Conservation (phyloP, 805 yeast species). For the Kodamaea restingae region DNA sequence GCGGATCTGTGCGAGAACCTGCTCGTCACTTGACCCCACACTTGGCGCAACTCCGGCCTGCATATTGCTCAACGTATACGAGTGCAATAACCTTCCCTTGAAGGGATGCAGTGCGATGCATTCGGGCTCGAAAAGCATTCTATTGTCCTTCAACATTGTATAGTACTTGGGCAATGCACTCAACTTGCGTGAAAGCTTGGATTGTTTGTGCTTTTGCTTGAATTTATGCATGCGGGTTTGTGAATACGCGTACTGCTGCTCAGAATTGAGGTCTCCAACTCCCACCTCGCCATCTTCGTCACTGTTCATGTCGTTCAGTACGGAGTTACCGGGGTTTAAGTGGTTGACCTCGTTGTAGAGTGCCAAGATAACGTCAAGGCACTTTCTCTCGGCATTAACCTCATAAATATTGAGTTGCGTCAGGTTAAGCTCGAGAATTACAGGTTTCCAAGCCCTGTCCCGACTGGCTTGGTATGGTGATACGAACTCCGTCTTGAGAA, state of each 20-base stretch:
- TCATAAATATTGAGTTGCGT: slow-evolving; percentile 35
- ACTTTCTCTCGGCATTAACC: slow-evolving; percentile 20
- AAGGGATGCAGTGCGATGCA: slow-evolving; percentile 14
- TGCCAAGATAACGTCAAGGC: slow-evolving; percentile 23
- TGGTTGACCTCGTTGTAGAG: slow-evolving; percentile 29
- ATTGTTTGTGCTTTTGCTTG: slow-evolving; percentile 15
- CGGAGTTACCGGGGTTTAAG: slow-evolving; percentile 6
- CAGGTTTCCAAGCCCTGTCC: slow-evolving; percentile 31
- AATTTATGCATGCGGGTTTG: slow-evolving; percentile 13
- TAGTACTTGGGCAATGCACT: slow-evolving; percentile 17
- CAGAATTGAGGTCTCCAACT: slow-evolving; percentile 1
- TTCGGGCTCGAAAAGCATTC: slow-evolving; percentile 38
- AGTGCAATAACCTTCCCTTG: slow-evolving; percentile 22
- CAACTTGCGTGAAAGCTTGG: slow-evolving; percentile 15
- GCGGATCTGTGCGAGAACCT: slow-evolving; percentile 17
- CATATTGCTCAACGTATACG: slow-evolving; percentile 29
- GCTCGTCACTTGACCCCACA: slow-evolving; percentile 17
- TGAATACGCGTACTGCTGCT: slow-evolving; percentile 4
- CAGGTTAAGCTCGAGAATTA: slow-evolving; percentile 36
- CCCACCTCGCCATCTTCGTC: slow-evolving; percentile 31
- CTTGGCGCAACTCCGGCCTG: slow-evolving; percentile 37
- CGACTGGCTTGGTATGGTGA: slow-evolving; percentile 34
- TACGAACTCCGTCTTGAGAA: slow-evolving; percentile 32
- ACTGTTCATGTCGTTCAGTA: slow-evolving; percentile 17
- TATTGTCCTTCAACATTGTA: slow-evolving; percentile 23